phyloP scores from a whole-genome alignment of 257 asterid species.

The Solanum habrochaites region DNA sequence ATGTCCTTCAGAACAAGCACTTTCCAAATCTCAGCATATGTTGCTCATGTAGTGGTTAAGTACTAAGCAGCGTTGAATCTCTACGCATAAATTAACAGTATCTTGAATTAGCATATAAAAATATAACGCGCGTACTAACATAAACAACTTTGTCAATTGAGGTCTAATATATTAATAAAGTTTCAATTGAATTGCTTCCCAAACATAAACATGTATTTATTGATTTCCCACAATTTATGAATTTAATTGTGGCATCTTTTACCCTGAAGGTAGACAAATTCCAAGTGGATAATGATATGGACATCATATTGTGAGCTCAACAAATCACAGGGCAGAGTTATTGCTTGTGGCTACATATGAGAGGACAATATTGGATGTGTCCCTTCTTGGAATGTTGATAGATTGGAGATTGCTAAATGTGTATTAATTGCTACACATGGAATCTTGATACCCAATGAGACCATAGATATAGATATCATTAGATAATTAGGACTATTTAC shows the following conservation, averaged over 20 bases:
- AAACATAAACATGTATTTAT: neutral
- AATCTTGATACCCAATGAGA: neutral
- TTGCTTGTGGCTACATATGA: neutral
- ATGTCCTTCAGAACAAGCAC: constrained; percentile 55
- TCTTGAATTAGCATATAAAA: neutral
- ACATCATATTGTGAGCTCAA: neutral
- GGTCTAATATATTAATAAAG: neutral
- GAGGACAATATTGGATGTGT: neutral
- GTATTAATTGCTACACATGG: neutral
- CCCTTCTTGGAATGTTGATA: neutral
- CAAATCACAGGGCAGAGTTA: neutral
- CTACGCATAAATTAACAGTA: constrained; percentile 11
- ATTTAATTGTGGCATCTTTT: too few species aligned
- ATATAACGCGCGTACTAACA: neutral
- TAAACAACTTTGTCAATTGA: neutral
- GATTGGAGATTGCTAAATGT: neutral
- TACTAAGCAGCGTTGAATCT: constrained; percentile 45
- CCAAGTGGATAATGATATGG: neutral
- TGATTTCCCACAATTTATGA: too few species aligned
- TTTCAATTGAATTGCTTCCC: neutral
- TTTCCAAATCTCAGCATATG: constrained; percentile 34
- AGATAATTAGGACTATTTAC: neutral
- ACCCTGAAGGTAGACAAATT: neutral
- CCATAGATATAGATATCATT: neutral
- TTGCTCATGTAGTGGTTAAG: constrained; percentile 33